A percentile compares a stretch with the other conserved stretches of the same genome.
Conservation (phyloP, 768 basidiomycete species). For the Porpolomopsis calyptriformis region DNA sequence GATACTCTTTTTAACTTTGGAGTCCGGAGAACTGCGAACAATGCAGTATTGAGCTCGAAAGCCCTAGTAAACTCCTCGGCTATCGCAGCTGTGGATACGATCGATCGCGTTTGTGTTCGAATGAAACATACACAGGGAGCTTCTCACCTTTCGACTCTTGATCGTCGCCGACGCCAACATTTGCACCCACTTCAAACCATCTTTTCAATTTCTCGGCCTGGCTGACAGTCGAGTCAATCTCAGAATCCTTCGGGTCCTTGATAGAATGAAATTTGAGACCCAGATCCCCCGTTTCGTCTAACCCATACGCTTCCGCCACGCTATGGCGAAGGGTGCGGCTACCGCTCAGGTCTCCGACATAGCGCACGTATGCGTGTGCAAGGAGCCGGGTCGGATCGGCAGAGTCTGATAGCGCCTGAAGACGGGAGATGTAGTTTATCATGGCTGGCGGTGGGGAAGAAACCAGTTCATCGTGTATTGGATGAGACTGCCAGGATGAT, state of each 20-base stretch:
- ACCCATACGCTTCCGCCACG: constrained; percentile 56
- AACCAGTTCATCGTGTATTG: constrained; percentile 38
- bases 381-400: constrained; percentile 44
- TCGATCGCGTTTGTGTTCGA: too few species aligned
- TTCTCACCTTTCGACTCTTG: constrained; percentile 32
- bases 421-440: constrained; percentile 40
- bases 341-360: constrained; percentile 72
- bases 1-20: background rate
- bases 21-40: constrained; percentile 29
- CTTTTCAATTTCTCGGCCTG: constrained; percentile 56
- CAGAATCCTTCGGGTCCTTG: constrained; percentile 43
- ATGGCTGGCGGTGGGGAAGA: constrained; percentile 39
- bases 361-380: constrained; percentile 75
- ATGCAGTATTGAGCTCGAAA: constrained; percentile 37
- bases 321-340: constrained; percentile 59
- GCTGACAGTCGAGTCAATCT: too few species aligned
- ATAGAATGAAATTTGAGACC: constrained; percentile 64
- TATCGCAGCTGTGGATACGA: constrained; percentile 26
- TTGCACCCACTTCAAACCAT: constrained; percentile 53
- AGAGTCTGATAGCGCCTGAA: constrained; percentile 36
- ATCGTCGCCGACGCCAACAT: constrained; percentile 35
- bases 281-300: constrained; percentile 40
- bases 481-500: constrained; percentile 44
- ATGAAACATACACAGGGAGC: background rate
- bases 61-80: constrained; percentile 39